Evolutionary conservation across 768 basidiomycete species (phyloP), one percentile per base, ranked within the genome.

Genomic region (Cubamyces lactineus): DNA sequence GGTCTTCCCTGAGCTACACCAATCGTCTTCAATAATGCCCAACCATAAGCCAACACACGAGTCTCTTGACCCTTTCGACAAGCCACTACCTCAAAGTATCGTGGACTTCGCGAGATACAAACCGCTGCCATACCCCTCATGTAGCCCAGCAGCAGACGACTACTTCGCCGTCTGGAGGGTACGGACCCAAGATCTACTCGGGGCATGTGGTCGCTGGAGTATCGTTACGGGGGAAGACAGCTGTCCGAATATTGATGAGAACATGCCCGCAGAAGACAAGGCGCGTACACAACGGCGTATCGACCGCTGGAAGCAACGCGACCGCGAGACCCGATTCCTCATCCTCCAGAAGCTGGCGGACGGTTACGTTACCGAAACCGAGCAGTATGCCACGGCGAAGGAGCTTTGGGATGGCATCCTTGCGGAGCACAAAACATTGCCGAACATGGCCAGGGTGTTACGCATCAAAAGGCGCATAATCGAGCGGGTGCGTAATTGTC

Each of bases 331-430:
- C 5, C 28, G 19, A 5, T 38, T 48, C 55, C 43, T 56, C 55
- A 46, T 56, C 45, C 9, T 23, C 45, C 28, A 28, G 43, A 56
- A 46, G 30, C n/a, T 56, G 0, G 45, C 43, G 1, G 43, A 56
- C 45, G 21, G 13, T 5, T 46, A 30, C 30, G n/a, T 15, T 19
- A 11, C 17, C 19, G 28, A 19, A 4, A 7, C 12, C 8, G n/a
- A 6, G 41, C 28, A 47, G 4, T 34, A 45, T 19, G 45, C 12
- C 3, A 38, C 34, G 41, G 55, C 55, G n/a, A 48, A 46, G 28
- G 55, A 56, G 30, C 34, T 56, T 2, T 56, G 55, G 53, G 45
- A 56, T 0, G 28, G 45, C 2, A 47, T 56, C 30, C 26, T 43
- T 28, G 19, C 26, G 8, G 28, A 34, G 1, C 55, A 46, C 23